These are phyloP conservation scores for Hyphodiscus hymeniophilus DNA, from an alignment of 495 filamentous ascomycete species.

Conservation along the genomic window DNA sequence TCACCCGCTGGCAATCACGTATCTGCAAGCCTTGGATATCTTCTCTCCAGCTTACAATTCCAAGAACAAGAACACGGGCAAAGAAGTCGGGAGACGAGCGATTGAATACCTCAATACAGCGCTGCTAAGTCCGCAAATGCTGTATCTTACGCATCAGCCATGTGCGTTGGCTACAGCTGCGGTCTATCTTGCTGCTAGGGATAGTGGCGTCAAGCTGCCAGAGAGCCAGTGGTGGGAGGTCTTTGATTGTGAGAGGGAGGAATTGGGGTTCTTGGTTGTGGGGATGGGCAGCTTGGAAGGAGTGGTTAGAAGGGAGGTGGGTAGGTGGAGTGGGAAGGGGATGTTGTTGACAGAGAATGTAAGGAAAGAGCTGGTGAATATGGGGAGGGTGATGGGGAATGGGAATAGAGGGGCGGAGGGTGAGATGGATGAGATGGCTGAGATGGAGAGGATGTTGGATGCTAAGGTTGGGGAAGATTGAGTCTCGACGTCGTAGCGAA, in stretches of 20 bases:
- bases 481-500: no score
- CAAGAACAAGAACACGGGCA: conserved; percentile 18
- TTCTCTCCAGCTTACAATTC: conserved; percentile 17
- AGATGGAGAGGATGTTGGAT: conserved; percentile 47
- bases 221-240: conserved; percentile 92
- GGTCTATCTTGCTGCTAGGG: conserved; percentile 81
- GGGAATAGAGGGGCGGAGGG: conserved; percentile 22
- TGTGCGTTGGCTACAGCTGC: conserved; percentile 77
- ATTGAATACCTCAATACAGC: conserved; percentile 71
- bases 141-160: conserved; percentile 91
- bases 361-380: conserved; percentile 34
- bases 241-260: conserved; percentile 95
- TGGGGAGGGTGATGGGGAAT: conserved; percentile 25
- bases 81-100: conserved; percentile 48
- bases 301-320: conserved; percentile 45
- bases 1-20: conserved; percentile 83
- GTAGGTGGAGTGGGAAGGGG: conserved; percentile 27
- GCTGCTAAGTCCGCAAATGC: conserved; percentile 75
- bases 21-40: conserved; percentile 80
- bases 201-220: conserved; percentile 67
- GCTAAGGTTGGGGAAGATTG: conserved; percentile 8
- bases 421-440: conserved; percentile 43
- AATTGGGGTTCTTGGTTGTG: conserved; percentile 87
- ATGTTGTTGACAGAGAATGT: conserved; percentile 35
- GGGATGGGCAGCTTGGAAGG: conserved; percentile 73